A percentile compares a stretch with the other conserved stretches of the same genome.
phyloP scores from a whole-genome alignment of 306 rosid genomes.

The Glycine tomentella region DNA sequence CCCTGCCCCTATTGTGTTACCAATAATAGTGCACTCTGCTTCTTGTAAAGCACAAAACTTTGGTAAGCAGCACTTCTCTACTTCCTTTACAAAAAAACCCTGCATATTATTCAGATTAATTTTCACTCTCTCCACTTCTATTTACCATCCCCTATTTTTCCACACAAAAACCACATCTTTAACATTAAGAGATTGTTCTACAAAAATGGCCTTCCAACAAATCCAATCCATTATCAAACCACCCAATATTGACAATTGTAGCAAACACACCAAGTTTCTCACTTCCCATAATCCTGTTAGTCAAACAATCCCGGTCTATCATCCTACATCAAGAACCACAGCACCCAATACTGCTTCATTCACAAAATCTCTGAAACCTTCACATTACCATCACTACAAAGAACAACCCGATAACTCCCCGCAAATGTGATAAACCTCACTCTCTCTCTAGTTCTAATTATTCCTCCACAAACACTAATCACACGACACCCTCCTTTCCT shows the following conservation, averaged over 20 bases:
- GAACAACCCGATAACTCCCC: neutral
- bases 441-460: constrained; percentile 5
- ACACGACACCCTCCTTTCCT: neutral
- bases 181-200: neutral
- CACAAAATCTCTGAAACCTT: constrained; percentile 26
- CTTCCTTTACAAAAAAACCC: constrained; percentile 1
- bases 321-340: neutral
- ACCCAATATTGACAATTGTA: constrained; percentile 13
- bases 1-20: neutral
- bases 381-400: neutral
- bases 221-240: constrained; percentile 33
- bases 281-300: neutral
- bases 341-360: constrained; percentile 5
- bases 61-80: constrained; percentile 1
- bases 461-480: constrained; percentile 20
- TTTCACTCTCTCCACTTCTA: too few species aligned
- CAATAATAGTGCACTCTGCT: too few species aligned
- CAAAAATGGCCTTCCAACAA: neutral
- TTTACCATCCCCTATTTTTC: too few species aligned
- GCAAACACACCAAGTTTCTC: neutral
- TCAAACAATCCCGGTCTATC: neutral
- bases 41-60: neutral
- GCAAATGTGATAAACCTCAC: neutral
- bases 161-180: neutral
- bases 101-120: neutral